A percentile compares a stretch with the other conserved stretches of the same genome.
phyloP scores from a whole-genome alignment of 2,329 filamentous ascomycete species.

The Aspergillus hiratsukae region DNA sequence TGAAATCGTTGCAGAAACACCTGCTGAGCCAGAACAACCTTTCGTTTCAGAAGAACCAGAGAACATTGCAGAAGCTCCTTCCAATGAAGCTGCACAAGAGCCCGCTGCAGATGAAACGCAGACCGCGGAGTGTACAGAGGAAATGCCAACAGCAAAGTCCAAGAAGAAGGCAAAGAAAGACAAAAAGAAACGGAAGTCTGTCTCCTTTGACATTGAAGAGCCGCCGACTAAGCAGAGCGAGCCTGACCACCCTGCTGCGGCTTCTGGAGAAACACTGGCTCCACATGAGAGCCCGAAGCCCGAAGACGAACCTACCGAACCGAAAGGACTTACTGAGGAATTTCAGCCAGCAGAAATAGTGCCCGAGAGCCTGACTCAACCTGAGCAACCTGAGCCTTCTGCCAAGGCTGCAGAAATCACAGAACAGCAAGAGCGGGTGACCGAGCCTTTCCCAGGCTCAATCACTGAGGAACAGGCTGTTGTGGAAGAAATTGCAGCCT shows the following conservation, averaged over 20 bases:
- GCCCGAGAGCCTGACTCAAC: neutral
- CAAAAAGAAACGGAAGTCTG: constrained; percentile 26
- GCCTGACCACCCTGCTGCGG: neutral
- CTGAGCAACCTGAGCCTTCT: neutral
- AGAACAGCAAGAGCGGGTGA: neutral
- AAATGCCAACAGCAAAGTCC: constrained; percentile 12
- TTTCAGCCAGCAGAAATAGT: neutral
- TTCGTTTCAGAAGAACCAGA: neutral
- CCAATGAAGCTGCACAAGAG: neutral
- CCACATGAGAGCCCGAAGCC: neutral
- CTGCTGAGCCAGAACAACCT: neutral
- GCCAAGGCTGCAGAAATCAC: neutral
- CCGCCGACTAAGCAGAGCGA: constrained; percentile 4
- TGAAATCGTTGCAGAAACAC: neutral
- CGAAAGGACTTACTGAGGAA: neutral
- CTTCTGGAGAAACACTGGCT: neutral
- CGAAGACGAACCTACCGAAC: neutral
- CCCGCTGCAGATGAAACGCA: constrained; percentile 5
- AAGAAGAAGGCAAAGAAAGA: constrained; percentile 43
- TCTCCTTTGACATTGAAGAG: constrained; percentile 23
- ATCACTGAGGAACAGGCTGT: neutral
- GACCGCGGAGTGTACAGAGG: constrained; percentile 4
- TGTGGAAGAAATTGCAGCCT: neutral
- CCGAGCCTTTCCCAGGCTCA: neutral
- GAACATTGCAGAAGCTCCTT: neutral